A percentile compares a stretch with the other conserved stretches of the same genome.
phyloP scores from a whole-genome alignment of 306 rosid species.

The Vigna nakashimae region DNA sequence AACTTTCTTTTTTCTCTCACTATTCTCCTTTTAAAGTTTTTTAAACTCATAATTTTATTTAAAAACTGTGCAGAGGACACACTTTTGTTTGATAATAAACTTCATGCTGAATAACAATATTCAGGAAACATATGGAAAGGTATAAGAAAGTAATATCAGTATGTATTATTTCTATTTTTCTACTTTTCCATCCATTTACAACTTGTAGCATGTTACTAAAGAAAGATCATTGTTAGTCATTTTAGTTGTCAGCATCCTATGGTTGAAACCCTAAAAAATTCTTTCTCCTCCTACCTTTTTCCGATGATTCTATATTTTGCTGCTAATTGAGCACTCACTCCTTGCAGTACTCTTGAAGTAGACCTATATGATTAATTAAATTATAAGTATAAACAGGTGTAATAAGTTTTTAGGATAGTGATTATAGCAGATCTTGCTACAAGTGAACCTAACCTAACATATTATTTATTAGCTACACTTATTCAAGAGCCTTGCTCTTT shows the following conservation, averaged over 20 bases:
- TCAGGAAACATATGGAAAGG: too few species aligned
- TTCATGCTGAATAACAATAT: too few species aligned
- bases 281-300: neutral
- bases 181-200: neutral
- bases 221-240: neutral
- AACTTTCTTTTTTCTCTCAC: neutral
- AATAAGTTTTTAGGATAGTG: neutral
- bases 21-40: too few species aligned
- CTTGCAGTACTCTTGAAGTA: conserved; percentile 1
- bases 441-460: neutral
- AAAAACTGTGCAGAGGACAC: too few species aligned
- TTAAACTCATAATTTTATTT: too few species aligned
- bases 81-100: too few species aligned
- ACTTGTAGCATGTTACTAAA: neutral
- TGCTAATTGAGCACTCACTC: neutral
- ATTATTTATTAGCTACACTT: conserved; percentile 3
- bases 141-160: too few species aligned
- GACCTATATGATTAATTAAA: neutral
- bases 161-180: neutral
- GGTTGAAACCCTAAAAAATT: neutral
- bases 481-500: neutral
- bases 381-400: conserved; percentile 7
- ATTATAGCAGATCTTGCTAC: conserved; percentile 14
- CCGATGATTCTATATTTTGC: neutral
- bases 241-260: neutral